A percentile compares a stretch with the other conserved stretches of the same genome.
Conservation (phyloP, 2,329 filamentous ascomycete species). For the Aaosphaeria arxii region DNA sequence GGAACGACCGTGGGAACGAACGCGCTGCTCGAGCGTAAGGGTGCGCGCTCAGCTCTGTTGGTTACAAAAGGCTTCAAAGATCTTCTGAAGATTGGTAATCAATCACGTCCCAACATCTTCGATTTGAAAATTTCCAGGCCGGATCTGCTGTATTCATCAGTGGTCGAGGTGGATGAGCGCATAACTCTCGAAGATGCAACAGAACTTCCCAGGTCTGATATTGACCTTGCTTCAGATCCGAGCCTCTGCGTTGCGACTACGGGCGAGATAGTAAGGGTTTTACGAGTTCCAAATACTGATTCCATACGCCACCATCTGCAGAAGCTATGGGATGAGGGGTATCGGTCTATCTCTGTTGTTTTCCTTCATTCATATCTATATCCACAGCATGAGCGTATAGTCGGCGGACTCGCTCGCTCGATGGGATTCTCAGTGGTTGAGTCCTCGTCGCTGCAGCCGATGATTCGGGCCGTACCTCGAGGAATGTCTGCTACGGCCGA, state of each 20-base stretch:
- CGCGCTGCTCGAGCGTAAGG: conserved; percentile 26
- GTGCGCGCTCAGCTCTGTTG: conserved; percentile 21
- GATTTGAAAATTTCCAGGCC: conserved; percentile 18
- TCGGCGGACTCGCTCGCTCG: not conserved
- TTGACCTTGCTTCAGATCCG: not conserved
- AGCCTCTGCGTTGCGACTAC: not conserved
- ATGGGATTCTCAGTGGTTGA: not conserved
- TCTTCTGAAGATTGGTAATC: conserved; percentile 27
- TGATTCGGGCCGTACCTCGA: conserved; percentile 73
- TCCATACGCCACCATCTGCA: not conserved
- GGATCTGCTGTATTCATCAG: conserved; percentile 9
- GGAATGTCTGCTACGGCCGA: conserved; percentile 74
- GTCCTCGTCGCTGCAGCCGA: conserved; percentile 25
- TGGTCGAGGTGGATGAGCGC: not conserved
- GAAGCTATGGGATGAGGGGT: not conserved
- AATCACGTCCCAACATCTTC: conserved; percentile 29
- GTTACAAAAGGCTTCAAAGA: conserved; percentile 22
- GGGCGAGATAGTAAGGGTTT: not conserved
- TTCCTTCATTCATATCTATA: not conserved
- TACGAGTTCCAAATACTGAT: not conserved
- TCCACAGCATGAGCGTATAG: not conserved
- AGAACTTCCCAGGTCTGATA: not conserved
- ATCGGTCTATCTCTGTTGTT: not conserved
- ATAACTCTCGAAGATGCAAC: not conserved
- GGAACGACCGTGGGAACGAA: conserved; percentile 32